phyloP scores from a whole-genome alignment of 1,284 basidiomycete species.

The Leucoagaricus sp. region DNA sequence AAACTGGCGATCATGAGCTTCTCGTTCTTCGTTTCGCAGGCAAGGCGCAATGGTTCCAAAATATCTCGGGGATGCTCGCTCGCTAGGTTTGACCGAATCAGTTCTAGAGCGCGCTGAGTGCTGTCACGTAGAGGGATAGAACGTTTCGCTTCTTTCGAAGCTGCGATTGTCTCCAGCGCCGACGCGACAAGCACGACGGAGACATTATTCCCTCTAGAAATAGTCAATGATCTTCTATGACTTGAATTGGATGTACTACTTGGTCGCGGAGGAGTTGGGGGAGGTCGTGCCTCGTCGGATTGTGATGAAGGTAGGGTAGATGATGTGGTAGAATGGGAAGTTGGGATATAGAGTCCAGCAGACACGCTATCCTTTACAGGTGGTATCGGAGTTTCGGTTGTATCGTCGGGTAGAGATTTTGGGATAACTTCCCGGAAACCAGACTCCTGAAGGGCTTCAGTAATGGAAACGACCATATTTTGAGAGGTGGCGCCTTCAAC shows the following conservation, averaged over 20 bases:
- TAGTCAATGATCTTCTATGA: constrained; percentile 65
- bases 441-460: background rate
- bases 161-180: constrained; percentile 84
- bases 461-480: background rate
- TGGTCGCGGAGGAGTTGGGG: constrained; percentile 28
- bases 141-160: constrained; percentile 89
- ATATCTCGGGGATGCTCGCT: constrained; percentile 80
- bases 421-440: background rate
- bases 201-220: constrained; percentile 70
- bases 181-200: constrained; percentile 82
- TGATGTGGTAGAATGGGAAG: background rate
- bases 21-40: constrained; percentile 91
- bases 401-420: background rate
- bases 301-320: constrained; percentile 17
- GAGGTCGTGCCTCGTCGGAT: constrained; percentile 21
- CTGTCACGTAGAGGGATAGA: constrained; percentile 81
- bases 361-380: constrained; percentile 1
- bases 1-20: constrained; percentile 93
- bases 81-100: constrained; percentile 73
- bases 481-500: background rate
- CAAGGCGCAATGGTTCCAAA: constrained; percentile 89
- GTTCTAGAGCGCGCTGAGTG: constrained; percentile 80
- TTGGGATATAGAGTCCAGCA: background rate
- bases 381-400: background rate
- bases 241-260: constrained; percentile 20